A percentile compares a stretch with the other conserved stretches of the same genome.
Evolutionary conservation across 768 basidiomycete genomes (phyloP).

Genomic region (Pleurotus citrinopileatus): DNA sequence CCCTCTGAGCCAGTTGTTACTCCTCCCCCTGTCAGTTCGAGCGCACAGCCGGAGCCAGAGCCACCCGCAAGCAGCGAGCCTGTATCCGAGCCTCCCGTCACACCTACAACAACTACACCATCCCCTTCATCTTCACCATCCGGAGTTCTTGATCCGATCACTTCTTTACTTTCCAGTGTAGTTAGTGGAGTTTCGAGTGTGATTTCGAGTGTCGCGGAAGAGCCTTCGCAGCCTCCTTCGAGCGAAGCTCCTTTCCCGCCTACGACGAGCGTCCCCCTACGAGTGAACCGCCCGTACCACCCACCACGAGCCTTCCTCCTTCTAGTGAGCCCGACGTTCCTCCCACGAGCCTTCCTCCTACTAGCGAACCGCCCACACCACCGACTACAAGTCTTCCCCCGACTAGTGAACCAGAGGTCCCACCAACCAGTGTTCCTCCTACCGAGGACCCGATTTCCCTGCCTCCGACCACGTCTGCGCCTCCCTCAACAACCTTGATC

Average conservation of each 20-base stretch:
- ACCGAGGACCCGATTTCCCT: neutral
- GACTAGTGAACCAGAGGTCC: neutral
- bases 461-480: neutral
- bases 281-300: neutral
- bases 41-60: neutral
- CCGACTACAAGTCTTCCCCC: neutral
- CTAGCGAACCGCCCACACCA: neutral
- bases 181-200: constrained; percentile 10
- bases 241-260: too few relatives aligned
- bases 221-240: neutral
- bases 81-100: neutral
- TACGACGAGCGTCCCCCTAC: neutral
- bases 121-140: constrained; percentile 5
- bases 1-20: neutral
- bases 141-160: constrained; percentile 1
- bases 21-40: neutral
- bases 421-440: neutral
- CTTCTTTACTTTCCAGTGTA: constrained; percentile 10
- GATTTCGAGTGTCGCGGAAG: neutral
- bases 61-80: neutral
- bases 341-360: neutral
- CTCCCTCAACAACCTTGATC: constrained; percentile 4
- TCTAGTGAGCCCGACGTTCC: constrained; percentile 1
- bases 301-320: constrained; percentile 8
- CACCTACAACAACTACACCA: neutral